phyloP scores from a whole-genome alignment of 768 basidiomycete genomes.

The Agaricus sinodeliciosus region DNA sequence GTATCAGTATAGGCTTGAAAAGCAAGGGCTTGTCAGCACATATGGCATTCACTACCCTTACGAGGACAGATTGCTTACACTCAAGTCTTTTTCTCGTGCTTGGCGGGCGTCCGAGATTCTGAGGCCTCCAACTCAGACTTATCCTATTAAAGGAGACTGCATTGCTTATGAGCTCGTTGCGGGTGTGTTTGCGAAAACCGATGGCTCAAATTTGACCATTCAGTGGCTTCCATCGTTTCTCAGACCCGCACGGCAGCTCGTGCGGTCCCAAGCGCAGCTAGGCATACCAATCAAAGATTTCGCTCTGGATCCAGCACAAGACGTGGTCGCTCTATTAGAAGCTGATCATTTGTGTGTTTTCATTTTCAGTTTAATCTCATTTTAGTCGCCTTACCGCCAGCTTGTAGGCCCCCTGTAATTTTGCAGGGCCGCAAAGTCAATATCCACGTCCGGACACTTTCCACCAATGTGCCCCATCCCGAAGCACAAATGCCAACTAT shows the following conservation, averaged over 20 bases:
- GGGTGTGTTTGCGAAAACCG: conserved; percentile 46
- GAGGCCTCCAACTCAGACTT: not conserved
- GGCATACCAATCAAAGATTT: conserved; percentile 44
- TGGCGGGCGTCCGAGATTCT: not conserved
- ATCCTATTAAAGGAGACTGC: conserved; percentile 15
- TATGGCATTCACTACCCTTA: not conserved
- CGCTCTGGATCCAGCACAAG: conserved; percentile 61
- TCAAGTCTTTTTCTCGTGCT: not conserved
- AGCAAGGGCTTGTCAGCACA: not conserved
- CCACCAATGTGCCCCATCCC: conserved; percentile 34
- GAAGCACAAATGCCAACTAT: conserved; percentile 25
- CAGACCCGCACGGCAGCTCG: conserved; percentile 11
- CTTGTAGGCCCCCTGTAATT: conserved; percentile 7
- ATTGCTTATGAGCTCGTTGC: conserved; percentile 56
- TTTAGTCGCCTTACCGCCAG: too few relatives aligned
- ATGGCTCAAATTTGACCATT: conserved; percentile 14
- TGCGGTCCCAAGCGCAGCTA: conserved; percentile 24
- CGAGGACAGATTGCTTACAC: not conserved
- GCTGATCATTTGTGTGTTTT: conserved; percentile 11
- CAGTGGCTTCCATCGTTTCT: conserved; percentile 21
- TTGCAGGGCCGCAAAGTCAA: conserved; percentile 10
- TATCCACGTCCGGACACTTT: conserved; percentile 40
- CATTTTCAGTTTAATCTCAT: too few relatives aligned
- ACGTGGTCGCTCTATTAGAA: conserved; percentile 41
- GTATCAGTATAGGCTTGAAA: conserved; percentile 4